Base-by-base conservation (phyloP, 2,329 filamentous ascomycete species). In the Geosmithia putterillii region DNA sequence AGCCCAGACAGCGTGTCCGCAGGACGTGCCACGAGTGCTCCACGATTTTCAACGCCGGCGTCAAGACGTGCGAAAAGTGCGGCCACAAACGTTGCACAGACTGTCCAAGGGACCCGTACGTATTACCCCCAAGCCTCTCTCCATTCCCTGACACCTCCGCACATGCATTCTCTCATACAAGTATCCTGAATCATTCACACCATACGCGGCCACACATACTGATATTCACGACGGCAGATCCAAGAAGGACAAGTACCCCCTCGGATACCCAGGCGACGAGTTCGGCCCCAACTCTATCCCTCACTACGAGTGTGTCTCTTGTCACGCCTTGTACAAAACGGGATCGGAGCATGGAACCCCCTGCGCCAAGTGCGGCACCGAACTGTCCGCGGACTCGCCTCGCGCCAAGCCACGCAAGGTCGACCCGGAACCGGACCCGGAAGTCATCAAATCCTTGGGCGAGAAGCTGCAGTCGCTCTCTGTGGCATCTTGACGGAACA, bases 91-190 rank as follows among this genome's bases (percentile, higher is more conserved):
- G 86, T 43, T 94, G 87, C 66, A 85, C 79, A 35, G 82, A 82
- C 56, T 94, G 87, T 59, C 86, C 85, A 22, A 72, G 86, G 52
- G 80, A 87, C 54, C 86, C 86, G 73, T 87, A 74, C 59, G 83
- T 79, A n/a, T n/a, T n/a, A n/a, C 43, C 34, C 36, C 21, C 38
- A 15, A n/a, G n/a, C n/a, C 28, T 7, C 23, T 25, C 10, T 22
- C 19, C 25, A 21, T 18, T 28, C 17, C 12, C 37, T 10, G n/a
- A n/a, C n/a, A n/a, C n/a, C n/a, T n/a, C n/a, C n/a, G n/a, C n/a
- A n/a, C n/a, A n/a, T n/a, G n/a, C n/a, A n/a, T n/a, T n/a, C n/a
- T n/a, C n/a, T n/a, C n/a, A n/a, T n/a, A n/a, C n/a, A n/a, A n/a
- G n/a, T n/a, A n/a, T n/a, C n/a, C n/a, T n/a, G n/a, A n/a, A n/a